Evolutionary conservation across 345 rosid genomes (phyloP).

Genomic region (Zanthoxylum bungeanum): DNA sequence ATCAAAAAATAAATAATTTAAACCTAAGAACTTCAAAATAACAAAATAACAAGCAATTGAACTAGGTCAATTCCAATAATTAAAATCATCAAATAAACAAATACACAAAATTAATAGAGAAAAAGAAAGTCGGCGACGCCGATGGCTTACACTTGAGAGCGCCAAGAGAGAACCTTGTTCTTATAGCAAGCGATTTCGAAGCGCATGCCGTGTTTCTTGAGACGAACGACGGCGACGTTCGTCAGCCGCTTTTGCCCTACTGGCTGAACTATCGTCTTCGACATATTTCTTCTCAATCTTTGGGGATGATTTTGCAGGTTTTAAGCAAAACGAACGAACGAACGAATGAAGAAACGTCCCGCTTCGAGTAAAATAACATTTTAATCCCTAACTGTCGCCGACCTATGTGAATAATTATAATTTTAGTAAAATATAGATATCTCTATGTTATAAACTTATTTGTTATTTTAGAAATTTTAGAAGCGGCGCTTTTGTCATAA

Average conservation of each 20-base stretch:
- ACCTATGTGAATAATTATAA: too few relatives aligned
- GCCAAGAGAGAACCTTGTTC: constrained; percentile 99
- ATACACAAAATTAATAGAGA: neutral
- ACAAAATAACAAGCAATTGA: neutral
- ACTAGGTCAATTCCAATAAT: neutral
- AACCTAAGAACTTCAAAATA: neutral
- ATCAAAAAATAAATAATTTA: neutral
- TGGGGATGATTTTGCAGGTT: neutral
- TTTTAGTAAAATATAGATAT: too few relatives aligned
- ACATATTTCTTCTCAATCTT: constrained; percentile 38
- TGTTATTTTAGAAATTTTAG: too few relatives aligned
- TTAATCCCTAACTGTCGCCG: too few relatives aligned
- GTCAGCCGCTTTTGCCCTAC: constrained; percentile 93
- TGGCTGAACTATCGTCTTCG: constrained; percentile 80
- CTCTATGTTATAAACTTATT: too few relatives aligned
- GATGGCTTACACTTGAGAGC: constrained; percentile 77
- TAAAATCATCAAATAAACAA: neutral
- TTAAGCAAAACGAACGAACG: neutral
- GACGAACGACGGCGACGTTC: constrained; percentile 90
- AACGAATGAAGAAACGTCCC: neutral
- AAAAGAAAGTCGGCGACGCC: neutral
- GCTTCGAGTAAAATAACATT: neutral
- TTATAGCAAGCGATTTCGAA: constrained; percentile 98
- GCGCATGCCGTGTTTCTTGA: constrained; percentile 82
- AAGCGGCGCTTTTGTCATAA: too few relatives aligned